Evolutionary conservation across 2,329 filamentous ascomycete species (phyloP), one percentile per base, ranked within the genome.

Genomic region (Bimuria novae-zelandiae): DNA sequence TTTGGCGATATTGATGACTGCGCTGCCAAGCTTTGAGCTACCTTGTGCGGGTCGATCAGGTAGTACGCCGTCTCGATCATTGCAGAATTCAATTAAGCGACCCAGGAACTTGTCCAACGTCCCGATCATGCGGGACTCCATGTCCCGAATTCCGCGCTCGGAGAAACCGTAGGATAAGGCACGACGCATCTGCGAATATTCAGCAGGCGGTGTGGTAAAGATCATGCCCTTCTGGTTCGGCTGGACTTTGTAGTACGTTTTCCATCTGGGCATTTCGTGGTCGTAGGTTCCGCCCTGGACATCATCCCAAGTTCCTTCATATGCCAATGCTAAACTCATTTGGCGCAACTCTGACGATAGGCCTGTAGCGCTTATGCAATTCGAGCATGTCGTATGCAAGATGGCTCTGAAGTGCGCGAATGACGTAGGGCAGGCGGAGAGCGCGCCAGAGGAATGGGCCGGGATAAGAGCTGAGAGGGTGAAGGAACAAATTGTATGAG

Each of bases 381-480:
- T 55, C 37, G 19, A 52, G 55, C 27, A 64, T 27, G 17, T 49
- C 50, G 14, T 33, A 17, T n/a, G 54, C 19, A 19, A 52, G 33
- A 64, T 65, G 3, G 37, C 56, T 6, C 55, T 16, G 4, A 56
- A 46, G 49, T 53, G 52, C 22, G 49, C 49, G 36, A 55, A 55
- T 12, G 11, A 44, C 23, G 35, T 69, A 70, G 1, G 66, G 62
- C 11, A 72, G 27, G 22, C 66, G 61, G 14, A 65, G 61, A 11
- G 63, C 59, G 12, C 65, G 61, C 54, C 59, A 62, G 7, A 69
- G 46, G 16, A 56, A 66, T 3, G 76, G 75, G 3, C 76, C 76
- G 12, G 75, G 75, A 46, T 68, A 73, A 21, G 68, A 65, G 17
- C 65, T 52, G 0, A 78, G 64, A 4, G 76, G 76, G 32, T 76